These are phyloP conservation scores for Aspergillus homomorphus DNA, from an alignment of 495 filamentous ascomycete species.

Conservation along the genomic window DNA sequence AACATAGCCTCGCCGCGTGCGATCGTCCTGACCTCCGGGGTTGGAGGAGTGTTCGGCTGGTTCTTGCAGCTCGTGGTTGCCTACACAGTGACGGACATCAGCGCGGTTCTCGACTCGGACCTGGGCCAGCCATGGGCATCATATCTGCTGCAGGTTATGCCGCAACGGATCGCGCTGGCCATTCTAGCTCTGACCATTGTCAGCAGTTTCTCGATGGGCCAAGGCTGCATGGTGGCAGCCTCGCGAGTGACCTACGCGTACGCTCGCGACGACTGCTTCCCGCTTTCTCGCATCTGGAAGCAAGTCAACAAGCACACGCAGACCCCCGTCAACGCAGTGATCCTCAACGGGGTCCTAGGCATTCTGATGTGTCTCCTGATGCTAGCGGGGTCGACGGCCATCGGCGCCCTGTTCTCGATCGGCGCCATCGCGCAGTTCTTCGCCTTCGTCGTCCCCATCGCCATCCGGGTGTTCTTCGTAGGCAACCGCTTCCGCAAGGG, in stretches of 20 bases:
- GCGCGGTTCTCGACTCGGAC: constrained; percentile 55
- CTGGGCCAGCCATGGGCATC: constrained; percentile 76
- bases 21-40: constrained; percentile 68
- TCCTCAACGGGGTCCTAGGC: constrained; percentile 66
- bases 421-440: constrained; percentile 72
- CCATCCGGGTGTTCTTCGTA: constrained; percentile 71
- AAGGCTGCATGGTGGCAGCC: constrained; percentile 80
- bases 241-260: constrained; percentile 78
- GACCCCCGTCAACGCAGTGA: constrained; percentile 77
- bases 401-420: constrained; percentile 74
- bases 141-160: constrained; percentile 68
- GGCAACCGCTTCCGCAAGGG: constrained; percentile 66
- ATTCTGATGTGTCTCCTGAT: constrained; percentile 64
- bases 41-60: constrained; percentile 71
- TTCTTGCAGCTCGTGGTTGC: constrained; percentile 74
- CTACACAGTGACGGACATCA: constrained; percentile 73
- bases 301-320: constrained; percentile 61
- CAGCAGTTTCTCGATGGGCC: constrained; percentile 77
- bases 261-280: constrained; percentile 75
- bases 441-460: constrained; percentile 73
- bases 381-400: constrained; percentile 62
- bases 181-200: constrained; percentile 70
- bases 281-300: constrained; percentile 61
- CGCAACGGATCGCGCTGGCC: constrained; percentile 60
- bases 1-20: constrained; percentile 71